Evolutionary conservation across 163 green algal species (phyloP).

Genomic region (Chloromonas sp.): DNA sequence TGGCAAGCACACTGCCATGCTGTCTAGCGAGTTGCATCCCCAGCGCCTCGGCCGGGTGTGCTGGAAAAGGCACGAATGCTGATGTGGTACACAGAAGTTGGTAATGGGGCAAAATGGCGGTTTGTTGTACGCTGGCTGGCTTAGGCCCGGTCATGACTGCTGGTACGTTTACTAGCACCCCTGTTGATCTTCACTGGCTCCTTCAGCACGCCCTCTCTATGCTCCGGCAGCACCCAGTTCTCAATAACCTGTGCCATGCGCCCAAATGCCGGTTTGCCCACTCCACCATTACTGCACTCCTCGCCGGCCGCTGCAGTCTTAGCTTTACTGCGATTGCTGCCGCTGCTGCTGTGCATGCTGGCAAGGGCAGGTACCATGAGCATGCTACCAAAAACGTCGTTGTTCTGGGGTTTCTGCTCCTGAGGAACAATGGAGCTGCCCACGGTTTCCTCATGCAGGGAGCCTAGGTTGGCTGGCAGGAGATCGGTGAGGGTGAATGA

Average conservation of each 20-base stretch:
- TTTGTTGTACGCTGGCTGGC: too few species aligned
- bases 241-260: background rate
- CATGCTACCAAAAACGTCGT: background rate
- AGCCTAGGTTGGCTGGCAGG: too few species aligned
- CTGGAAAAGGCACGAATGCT: too few species aligned
- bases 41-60: too few species aligned
- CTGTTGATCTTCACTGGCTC: too few species aligned
- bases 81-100: too few species aligned
- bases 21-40: too few species aligned
- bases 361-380: background rate
- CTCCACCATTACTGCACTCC: background rate
- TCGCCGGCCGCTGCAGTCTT: background rate
- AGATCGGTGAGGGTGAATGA: background rate
- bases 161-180: too few species aligned
- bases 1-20: too few species aligned
- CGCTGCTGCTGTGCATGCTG: background rate
- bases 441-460: too few species aligned
- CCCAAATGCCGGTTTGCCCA: background rate
- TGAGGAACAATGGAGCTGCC: background rate
- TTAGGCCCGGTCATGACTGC: too few species aligned
- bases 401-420: background rate
- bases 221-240: background rate
- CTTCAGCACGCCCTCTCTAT: background rate
- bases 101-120: too few species aligned
- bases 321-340: background rate